A percentile compares a stretch with the other conserved stretches of the same genome.
Evolutionary conservation across 208 protist species (phyloP).

Genomic region (Crithidia sp.): DNA sequence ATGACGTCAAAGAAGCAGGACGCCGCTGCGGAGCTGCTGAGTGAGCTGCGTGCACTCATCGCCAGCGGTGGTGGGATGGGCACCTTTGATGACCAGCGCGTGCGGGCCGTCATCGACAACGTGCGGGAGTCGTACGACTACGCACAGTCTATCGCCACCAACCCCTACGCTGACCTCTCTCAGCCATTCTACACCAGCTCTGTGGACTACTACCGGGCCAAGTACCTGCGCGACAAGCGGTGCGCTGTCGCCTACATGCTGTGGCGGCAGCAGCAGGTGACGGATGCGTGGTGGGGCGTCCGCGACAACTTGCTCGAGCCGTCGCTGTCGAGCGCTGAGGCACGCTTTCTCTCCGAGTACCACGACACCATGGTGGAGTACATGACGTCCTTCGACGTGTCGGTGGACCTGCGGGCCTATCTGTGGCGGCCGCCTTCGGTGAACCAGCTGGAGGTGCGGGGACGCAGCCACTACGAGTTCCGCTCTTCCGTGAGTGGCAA

Average conservation of each 20-base stretch:
- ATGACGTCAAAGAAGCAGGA: constrained; percentile 48
- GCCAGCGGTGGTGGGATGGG: constrained; percentile 62
- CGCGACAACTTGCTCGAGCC: constrained; percentile 67
- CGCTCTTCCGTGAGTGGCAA: constrained; percentile 70
- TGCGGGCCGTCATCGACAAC: constrained; percentile 66
- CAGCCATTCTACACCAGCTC: constrained; percentile 84
- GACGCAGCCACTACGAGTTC: constrained; percentile 73
- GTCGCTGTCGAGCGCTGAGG: constrained; percentile 57
- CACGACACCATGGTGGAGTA: constrained; percentile 86
- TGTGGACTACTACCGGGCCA: constrained; percentile 71
- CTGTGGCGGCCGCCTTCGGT: constrained; percentile 78
- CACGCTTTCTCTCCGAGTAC: constrained; percentile 76
- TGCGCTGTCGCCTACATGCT: constrained; percentile 78
- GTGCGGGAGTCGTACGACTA: constrained; percentile 65
- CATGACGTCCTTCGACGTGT: constrained; percentile 87
- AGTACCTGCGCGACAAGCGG: constrained; percentile 82
- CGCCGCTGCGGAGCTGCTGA: constrained; percentile 75
- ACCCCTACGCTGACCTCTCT: constrained; percentile 73
- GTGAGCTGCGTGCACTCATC: constrained; percentile 82
- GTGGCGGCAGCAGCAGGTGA: constrained; percentile 73
- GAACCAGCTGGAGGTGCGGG: constrained; percentile 81
- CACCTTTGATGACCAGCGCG: constrained; percentile 68
- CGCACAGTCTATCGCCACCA: constrained; percentile 55
- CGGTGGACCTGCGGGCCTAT: constrained; percentile 81
- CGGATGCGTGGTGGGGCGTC: constrained; percentile 77